Evolutionary conservation across 257 asterid genomes (phyloP), one percentile per base, ranked within the genome.

Genomic region (Petunia axillaris): DNA sequence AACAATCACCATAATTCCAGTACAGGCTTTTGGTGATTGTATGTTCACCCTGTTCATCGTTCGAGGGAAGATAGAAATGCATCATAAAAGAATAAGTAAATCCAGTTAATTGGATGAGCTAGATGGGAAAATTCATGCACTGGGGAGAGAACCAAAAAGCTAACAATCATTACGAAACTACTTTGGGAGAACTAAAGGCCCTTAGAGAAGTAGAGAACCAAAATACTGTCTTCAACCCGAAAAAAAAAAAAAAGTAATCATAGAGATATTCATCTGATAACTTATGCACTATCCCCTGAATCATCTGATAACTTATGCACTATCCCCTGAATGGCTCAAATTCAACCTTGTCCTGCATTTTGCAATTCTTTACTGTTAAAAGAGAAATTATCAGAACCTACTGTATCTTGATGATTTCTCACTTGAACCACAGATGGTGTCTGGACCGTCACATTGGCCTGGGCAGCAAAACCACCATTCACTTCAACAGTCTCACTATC

Each of bases 21-120:
- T 25, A 25, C 25, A 25, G 25, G 59, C 36, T 64, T 71, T 9
- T 9, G 35, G 53, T 50, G 73, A 76, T 60, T 44, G 64, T 14
- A 4, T 82, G 41, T 16, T 43, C 81, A 58, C 9, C 80, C 82
- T 77, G 82, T 67, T 67, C 66, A 82, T 77, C 37, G 2, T 82
- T 67, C 7, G 79, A 43, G 16, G 46, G 57, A 68, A n/a, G 43
- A 14, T 1, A 63, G 68, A 48, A 80, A 11, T 13, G n/a, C 50
- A 36, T 53, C 44, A 37, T 25, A 52, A 13, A 46, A 25, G 25
- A 8, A 39, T 15, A 59, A 4, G 71, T 4, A 59, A 4, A 38
- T 68, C 68, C 67, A 44, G 55, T 43, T 6, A 15, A 54, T 25
- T 66, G 13, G 9, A 57, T 6, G 4, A 13, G 40, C 64, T 4